phyloP scores from a whole-genome alignment of 768 basidiomycete species.

The Ramaria rubella region DNA sequence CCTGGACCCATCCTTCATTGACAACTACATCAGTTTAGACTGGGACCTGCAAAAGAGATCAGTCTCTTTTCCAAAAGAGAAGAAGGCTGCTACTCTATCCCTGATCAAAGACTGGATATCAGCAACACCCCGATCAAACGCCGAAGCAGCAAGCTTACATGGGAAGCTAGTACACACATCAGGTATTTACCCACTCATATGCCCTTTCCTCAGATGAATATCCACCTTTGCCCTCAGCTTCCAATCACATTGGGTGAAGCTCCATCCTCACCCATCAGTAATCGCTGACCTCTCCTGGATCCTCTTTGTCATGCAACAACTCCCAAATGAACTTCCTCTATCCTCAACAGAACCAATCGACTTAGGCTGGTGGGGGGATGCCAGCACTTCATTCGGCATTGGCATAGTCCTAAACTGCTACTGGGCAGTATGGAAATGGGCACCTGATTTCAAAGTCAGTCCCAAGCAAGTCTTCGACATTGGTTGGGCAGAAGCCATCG shows the following conservation, averaged over 20 bases:
- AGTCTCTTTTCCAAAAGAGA: not conserved
- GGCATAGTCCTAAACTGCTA: conserved; percentile 23
- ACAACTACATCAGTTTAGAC: not conserved
- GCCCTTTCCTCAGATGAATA: conserved; percentile 21
- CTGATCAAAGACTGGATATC: not conserved
- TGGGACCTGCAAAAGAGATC: not conserved
- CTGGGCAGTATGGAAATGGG: conserved; percentile 29
- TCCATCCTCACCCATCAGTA: conserved; percentile 11
- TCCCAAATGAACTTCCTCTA: conserved; percentile 18
- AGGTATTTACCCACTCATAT: conserved; percentile 21
- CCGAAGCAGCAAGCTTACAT: conserved; percentile 22
- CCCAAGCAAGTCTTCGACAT: conserved; percentile 25
- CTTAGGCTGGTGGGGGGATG: conserved; percentile 32
- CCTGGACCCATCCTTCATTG: conserved; percentile 16
- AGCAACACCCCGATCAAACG: not conserved
- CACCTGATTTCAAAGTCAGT: conserved; percentile 24
- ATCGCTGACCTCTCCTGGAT: conserved; percentile 23
- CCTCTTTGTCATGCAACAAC: conserved; percentile 9
- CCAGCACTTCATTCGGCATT: conserved; percentile 31
- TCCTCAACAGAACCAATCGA: conserved; percentile 15
- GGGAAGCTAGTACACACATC: conserved; percentile 30
- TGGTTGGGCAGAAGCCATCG: conserved; percentile 35
- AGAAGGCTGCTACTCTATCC: not conserved
- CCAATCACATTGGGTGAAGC: conserved; percentile 11
- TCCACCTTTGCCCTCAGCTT: conserved; percentile 20